Percentiles rank a stretch among this genome's conserved stretches.
Evolutionary conservation across 2,329 filamentous ascomycete genomes (phyloP).

Genomic region (Botrytis cinerea): DNA sequence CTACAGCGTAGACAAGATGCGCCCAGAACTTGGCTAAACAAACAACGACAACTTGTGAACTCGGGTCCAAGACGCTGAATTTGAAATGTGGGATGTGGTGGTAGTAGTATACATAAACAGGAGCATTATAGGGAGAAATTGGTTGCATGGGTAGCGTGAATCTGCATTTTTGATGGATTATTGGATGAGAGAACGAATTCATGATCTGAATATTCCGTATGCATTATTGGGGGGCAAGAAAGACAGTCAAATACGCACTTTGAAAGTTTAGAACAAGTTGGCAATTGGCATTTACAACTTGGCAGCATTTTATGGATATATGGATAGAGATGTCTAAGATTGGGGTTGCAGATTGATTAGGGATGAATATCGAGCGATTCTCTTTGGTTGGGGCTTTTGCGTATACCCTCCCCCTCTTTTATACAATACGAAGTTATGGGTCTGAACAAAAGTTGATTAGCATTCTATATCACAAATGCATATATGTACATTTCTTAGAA

Average conservation of each 20-base stretch:
- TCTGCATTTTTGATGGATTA: constrained; percentile 9
- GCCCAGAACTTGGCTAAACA: constrained; percentile 81
- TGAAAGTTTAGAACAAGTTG: constrained; percentile 12
- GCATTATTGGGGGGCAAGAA: not conserved
- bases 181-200: constrained; percentile 19
- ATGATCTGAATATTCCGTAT: constrained; percentile 18
- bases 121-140: not conserved
- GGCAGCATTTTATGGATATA: constrained; percentile 24
- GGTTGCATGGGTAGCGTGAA: constrained; percentile 8
- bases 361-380: constrained; percentile 21
- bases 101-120: not conserved
- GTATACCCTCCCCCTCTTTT: constrained; percentile 20
- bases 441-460: constrained; percentile 7
- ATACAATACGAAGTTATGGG: constrained; percentile 9
- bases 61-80: constrained; percentile 36
- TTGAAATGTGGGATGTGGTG: not conserved
- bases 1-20: constrained; percentile 73
- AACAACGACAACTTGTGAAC: constrained; percentile 73
- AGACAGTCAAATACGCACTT: not conserved
- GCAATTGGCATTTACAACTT: not conserved
- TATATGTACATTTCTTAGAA: constrained; percentile 3
- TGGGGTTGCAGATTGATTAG: constrained; percentile 22
- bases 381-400: constrained; percentile 19
- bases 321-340: constrained; percentile 24
- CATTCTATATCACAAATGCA: constrained; percentile 6